Percentiles rank a stretch among this genome's conserved stretches.
These are phyloP conservation scores for Tubosaeta brunneosetosa DNA, from an alignment of 768 basidiomycete genomes.

Conservation along the genomic window DNA sequence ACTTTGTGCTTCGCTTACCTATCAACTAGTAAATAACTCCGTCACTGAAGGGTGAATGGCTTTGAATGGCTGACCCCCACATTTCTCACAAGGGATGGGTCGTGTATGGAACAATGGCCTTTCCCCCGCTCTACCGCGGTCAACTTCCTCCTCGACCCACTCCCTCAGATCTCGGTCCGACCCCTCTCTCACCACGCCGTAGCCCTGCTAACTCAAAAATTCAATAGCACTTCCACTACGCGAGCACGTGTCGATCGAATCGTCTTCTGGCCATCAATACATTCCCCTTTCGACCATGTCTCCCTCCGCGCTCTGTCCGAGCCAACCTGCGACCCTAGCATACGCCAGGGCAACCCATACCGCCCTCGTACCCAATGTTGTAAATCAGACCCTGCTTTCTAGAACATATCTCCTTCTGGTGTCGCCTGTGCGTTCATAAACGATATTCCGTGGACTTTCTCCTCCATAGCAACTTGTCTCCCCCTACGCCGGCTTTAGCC, in stretches of 20 bases:
- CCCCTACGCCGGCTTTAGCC: neutral
- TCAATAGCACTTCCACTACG: neutral
- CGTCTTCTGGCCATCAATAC: neutral
- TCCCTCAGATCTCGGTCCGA: neutral
- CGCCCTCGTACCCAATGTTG: conserved; percentile 1
- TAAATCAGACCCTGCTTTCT: conserved; percentile 3
- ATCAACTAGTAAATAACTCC: neutral
- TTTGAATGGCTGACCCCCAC: neutral
- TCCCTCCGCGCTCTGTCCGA: neutral
- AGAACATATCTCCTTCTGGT: neutral
- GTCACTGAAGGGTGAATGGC: neutral
- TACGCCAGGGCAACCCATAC: too few relatives aligned
- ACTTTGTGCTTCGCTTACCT: conserved; percentile 1
- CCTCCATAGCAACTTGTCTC: neutral
- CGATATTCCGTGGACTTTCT: neutral
- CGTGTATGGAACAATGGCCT: neutral
- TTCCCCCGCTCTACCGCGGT: neutral
- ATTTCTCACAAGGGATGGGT: neutral
- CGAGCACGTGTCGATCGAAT: conserved; percentile 3
- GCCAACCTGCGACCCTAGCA: too few relatives aligned
- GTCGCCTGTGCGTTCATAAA: neutral
- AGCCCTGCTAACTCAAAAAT: neutral
- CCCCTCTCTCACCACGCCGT: neutral
- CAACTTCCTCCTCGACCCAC: neutral
- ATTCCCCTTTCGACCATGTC: neutral